phyloP scores from a whole-genome alignment of 2,329 filamentous ascomycete species.

The Trichoderma koningii region DNA sequence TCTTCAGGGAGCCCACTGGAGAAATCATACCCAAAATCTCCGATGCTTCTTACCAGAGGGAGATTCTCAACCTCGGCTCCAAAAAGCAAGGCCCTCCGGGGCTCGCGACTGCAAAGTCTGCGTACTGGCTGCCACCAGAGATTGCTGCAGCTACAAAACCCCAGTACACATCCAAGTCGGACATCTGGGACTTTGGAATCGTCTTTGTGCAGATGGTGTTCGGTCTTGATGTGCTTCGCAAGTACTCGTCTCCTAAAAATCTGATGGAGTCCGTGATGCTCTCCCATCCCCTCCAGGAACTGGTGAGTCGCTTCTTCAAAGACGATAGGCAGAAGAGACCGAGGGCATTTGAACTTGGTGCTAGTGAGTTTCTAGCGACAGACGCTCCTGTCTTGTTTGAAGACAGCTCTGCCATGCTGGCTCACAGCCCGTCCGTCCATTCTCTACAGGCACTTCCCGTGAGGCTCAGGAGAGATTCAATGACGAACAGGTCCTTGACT shows the following conservation, averaged over 20 bases:
- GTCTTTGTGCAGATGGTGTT: conserved; percentile 94
- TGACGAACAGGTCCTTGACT: conserved; percentile 48
- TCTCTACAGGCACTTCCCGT: conserved; percentile 48
- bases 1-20: conserved; percentile 69
- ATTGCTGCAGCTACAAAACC: conserved; percentile 63
- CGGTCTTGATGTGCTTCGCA: conserved; percentile 73
- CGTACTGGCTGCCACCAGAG: conserved; percentile 83
- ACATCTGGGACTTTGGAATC: conserved; percentile 93
- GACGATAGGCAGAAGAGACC: conserved; percentile 80
- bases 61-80: conserved; percentile 63
- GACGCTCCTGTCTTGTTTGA: conserved; percentile 61
- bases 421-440: conserved; percentile 47
- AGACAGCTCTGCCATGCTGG: conserved; percentile 44
- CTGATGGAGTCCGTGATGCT: conserved; percentile 71
- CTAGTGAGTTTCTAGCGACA: conserved; percentile 67
- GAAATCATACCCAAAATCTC: conserved; percentile 73
- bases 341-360: conserved; percentile 72
- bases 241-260: conserved; percentile 76
- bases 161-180: conserved; percentile 74
- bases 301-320: conserved; percentile 83
- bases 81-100: conserved; percentile 56
- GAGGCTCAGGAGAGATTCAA: conserved; percentile 64
- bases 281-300: conserved; percentile 74
- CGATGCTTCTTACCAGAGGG: conserved; percentile 70
- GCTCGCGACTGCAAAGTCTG: conserved; percentile 66